Base-by-base conservation (phyloP, 345 rosid genomes). In the Citrus cavaleriei region DNA sequence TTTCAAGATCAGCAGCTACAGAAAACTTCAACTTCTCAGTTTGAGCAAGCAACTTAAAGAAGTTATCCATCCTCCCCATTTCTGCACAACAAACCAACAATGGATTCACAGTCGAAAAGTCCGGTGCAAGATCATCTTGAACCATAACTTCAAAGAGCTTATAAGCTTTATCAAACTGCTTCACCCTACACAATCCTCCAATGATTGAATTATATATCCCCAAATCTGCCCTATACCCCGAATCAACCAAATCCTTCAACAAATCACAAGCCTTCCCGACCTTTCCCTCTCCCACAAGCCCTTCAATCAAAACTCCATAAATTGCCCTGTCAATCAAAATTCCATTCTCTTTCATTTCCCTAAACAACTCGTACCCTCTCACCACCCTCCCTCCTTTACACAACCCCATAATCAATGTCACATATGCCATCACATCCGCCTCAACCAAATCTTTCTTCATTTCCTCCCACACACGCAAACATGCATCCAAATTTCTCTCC, bases 341-440 rank as follows among this genome's bases (percentile, higher is more conserved):
- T 51, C 85, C 80, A 49, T 87, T 93, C 71, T 71, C 81, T 85
- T 95, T 93, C 98, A 95, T 91, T 87, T 93, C 93, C 90, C 80
- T 64, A 58, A 90, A 93, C 77, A 95, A 82, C 58, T 88, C 89
- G 79, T 82, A 89, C 2, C 89, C 97, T 84, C 73, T 86, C 37
- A 82, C 89, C 62, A 86, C 91, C 77, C 88, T 85, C 57, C 90
- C 82, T 32, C 90, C 96, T 77, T 83, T 87, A 34, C 94, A 89
- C 89, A 95, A 75, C 24, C 95, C 98, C 1, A 59, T 69, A 79
- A 93, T 80, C 80, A 93, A 76, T 0, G 97, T 95, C 30, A 81
- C 90, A 81, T 95, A 93, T 0, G 95, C 96, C 93, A 93, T 90
- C 58, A 89, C 97, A 88, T 95, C 98, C 5, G 95, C 94, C 80